Evolutionary conservation across 495 filamentous ascomycete species (phyloP), one percentile per base, ranked within the genome.

Genomic region (Massariosphaeria phaeospora): DNA sequence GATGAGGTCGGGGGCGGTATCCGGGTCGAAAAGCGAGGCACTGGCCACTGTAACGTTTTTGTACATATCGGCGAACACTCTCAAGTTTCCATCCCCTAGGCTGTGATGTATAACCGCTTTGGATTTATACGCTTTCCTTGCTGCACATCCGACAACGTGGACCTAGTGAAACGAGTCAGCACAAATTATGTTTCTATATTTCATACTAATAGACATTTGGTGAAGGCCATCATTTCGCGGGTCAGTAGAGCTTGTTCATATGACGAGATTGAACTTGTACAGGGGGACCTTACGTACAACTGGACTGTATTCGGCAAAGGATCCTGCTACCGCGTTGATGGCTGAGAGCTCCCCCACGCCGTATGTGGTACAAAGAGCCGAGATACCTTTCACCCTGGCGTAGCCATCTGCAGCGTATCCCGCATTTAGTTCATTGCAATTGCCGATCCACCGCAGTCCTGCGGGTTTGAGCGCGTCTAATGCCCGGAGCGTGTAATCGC

Each of bases 361-460:
- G 51, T 87, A 91, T 0, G 86, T 89, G 27, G 88, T 93, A 30
- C 89, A 69, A 40, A 91, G 64, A 2, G 88, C 88, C 10, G 76
- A 75, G 13, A 89, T 76, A 24, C 86, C 85, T 55, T 84, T 85
- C 45, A 86, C 74, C 25, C 87, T 75, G 25, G 85, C 84, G 65
- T 91, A 91, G 9, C 85, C 88, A 70, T 93, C 87, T 10, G 87
- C 83, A 10, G 87, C 86, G 57, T 91, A 91, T 15, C 79, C 81
- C n/a, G 85, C 85, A 66, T 91, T 91, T 44, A 91, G 77, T 65
- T 90, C 86, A 62, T 91, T 90, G 57, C 79, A 81, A 67, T 83
- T 89, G 48, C 87, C 87, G 17, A 89, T 80, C 86, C 87, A 91
- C 60, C 79, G 74, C 8, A 91, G 68, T 3, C 79, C 82, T 36